These are phyloP conservation scores for Sesbania bispinosa DNA, from an alignment of 306 rosid genomes.

Conservation along the genomic window DNA sequence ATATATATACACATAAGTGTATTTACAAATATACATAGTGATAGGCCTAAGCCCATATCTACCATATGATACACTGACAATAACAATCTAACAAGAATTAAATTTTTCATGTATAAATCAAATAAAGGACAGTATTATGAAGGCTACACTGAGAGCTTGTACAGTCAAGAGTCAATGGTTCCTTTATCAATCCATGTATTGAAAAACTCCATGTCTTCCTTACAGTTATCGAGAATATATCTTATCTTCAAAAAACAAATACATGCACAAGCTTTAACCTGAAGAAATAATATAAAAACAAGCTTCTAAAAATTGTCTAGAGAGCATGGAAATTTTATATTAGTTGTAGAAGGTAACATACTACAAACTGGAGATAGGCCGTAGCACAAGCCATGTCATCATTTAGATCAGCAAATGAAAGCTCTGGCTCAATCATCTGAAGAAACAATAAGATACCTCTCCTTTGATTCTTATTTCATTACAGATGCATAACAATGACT, in stretches of 20 bases:
- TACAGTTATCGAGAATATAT: constrained; percentile 78
- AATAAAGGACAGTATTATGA: constrained; percentile 22
- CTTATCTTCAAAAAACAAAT: constrained; percentile 57
- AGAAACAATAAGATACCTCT: constrained; percentile 12
- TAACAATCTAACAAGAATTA: too few species aligned
- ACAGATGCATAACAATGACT: constrained; percentile 1
- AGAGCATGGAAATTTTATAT: constrained; percentile 13
- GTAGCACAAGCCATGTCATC: constrained; percentile 99
- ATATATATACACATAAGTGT: too few species aligned
- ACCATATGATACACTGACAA: too few species aligned
- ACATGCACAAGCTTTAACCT: not conserved
- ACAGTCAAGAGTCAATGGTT: constrained; percentile 77
- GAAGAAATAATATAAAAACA: not conserved
- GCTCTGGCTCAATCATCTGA: constrained; percentile 98
- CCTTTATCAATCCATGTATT: constrained; percentile 94
- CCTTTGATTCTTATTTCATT: not conserved
- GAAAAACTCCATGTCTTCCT: constrained; percentile 97
- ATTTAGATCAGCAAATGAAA: constrained; percentile 92
- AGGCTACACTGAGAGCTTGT: constrained; percentile 56
- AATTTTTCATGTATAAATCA: not conserved
- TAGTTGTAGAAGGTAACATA: constrained; percentile 55
- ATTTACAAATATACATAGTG: too few species aligned
- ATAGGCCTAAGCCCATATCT: too few species aligned
- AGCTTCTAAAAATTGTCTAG: constrained; percentile 19
- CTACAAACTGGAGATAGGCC: constrained; percentile 97